These are phyloP conservation scores for Fraxinus americana DNA, from an alignment of 257 asterid species.

Conservation along the genomic window DNA sequence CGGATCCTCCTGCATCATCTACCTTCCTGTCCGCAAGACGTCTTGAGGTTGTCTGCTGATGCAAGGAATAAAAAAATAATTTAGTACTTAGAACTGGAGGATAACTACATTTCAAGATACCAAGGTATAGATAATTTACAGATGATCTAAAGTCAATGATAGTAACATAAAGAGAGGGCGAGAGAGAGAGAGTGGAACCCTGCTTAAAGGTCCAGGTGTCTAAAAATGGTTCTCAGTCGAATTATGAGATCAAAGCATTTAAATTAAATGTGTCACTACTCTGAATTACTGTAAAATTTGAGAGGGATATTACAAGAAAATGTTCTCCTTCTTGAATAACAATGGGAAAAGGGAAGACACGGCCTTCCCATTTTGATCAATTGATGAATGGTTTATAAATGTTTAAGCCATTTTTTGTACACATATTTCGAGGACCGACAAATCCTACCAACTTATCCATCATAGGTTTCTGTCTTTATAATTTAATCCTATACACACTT, in stretches of 20 bases:
- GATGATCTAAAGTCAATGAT: background rate
- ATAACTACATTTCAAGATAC: background rate
- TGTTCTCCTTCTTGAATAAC: background rate
- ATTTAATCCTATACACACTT: too few relatives aligned
- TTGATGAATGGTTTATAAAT: background rate
- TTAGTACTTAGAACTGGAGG: background rate
- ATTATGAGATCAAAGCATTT: background rate
- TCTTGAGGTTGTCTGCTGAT: conserved; percentile 60
- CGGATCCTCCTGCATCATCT: too few relatives aligned
- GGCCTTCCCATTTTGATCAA: background rate
- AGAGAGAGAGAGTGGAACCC: background rate
- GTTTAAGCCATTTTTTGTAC: background rate
- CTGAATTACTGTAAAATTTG: too few relatives aligned
- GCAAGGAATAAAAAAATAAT: conserved; percentile 1
- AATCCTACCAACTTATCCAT: too few relatives aligned
- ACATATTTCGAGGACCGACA: too few relatives aligned
- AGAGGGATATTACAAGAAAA: background rate
- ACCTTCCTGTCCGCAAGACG: conserved; percentile 66
- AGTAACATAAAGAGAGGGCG: background rate
- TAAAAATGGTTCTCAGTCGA: background rate
- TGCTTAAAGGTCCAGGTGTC: background rate
- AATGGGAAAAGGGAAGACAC: background rate
- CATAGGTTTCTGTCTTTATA: too few relatives aligned
- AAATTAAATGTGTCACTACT: background rate
- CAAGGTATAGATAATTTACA: background rate